These are phyloP conservation scores for Russula griseocarnosa DNA, from an alignment of 768 basidiomycete genomes.

Conservation along the genomic window DNA sequence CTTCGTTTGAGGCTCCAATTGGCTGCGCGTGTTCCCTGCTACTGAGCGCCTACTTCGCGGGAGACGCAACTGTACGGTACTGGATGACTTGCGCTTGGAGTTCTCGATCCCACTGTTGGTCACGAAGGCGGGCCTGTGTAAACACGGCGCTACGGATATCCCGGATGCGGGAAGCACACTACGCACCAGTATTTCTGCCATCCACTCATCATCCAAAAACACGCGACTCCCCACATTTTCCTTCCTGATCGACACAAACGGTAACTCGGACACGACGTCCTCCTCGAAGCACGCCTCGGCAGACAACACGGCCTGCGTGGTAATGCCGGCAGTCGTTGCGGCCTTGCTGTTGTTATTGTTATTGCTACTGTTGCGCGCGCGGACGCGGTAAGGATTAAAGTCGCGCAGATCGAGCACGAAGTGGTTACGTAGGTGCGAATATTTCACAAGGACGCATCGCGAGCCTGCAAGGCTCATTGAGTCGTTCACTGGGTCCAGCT, in stretches of 20 bases:
- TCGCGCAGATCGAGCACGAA: conserved; percentile 17
- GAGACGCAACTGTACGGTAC: conserved; percentile 5
- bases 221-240: conserved; percentile 15
- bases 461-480: conserved; percentile 21
- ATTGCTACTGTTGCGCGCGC: not conserved
- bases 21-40: no score
- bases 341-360: not conserved
- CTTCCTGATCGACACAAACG: conserved; percentile 18
- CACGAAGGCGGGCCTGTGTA: not conserved
- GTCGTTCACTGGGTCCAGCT: conserved; percentile 19
- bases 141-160: not conserved
- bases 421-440: conserved; percentile 17
- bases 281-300: conserved; percentile 20
- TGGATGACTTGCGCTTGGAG: not conserved
- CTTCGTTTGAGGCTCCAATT: no score
- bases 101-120: conserved; percentile 7
- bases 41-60: not conserved
- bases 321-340: not conserved
- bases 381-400: conserved; percentile 19
- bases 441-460: conserved; percentile 20
- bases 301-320: not conserved
- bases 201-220: conserved; percentile 21
- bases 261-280: conserved; percentile 19
- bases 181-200: conserved; percentile 20
- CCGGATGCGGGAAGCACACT: not conserved